Evolutionary conservation across 345 rosid genomes (phyloP).

Genomic region (Euphorbia lathyris): DNA sequence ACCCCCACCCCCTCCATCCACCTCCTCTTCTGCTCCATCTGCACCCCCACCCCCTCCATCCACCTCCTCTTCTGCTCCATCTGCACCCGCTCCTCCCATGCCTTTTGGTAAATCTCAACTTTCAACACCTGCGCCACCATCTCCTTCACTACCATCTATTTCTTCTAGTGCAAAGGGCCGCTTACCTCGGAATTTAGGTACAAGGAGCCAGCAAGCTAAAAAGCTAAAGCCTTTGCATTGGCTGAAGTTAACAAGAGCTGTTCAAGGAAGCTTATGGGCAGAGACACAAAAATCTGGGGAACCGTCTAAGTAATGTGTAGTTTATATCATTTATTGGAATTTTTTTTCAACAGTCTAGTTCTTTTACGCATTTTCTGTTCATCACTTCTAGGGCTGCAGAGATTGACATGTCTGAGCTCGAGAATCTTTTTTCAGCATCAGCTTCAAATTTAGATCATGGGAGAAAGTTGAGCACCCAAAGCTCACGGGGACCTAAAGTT

Average conservation of each 20-base stretch:
- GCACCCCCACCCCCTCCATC: slow-evolving; percentile 31
- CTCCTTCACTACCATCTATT: slow-evolving; percentile 42
- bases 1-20: slow-evolving; percentile 18
- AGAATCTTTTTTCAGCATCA: slow-evolving; percentile 80
- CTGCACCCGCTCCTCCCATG: slow-evolving; percentile 43
- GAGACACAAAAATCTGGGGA: slow-evolving; percentile 88
- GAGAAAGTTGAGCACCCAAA: slow-evolving; percentile 37
- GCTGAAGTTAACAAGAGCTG: slow-evolving; percentile 91
- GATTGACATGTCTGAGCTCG: slow-evolving; percentile 94
- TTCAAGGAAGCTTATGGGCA: slow-evolving; percentile 96
- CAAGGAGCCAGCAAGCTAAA: slow-evolving; percentile 53
- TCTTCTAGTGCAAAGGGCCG: slow-evolving; percentile 58
- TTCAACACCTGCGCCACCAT: slow-evolving; percentile 49
- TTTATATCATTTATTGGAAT: slow-evolving; percentile 15
- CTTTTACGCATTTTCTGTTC: slow-evolving; percentile 12
- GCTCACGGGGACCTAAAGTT: slow-evolving; percentile 56
- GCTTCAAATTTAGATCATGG: slow-evolving; percentile 50
- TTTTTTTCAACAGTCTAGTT: slow-evolving; percentile 11
- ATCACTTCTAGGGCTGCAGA: slow-evolving; percentile 68
- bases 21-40: slow-evolving; percentile 36
- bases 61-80: slow-evolving; percentile 30
- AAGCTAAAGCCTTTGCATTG: slow-evolving; percentile 96
- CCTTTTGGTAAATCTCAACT: slow-evolving; percentile 27
- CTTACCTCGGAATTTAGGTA: slow-evolving; percentile 56
- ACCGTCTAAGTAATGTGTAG: slow-evolving; percentile 56